Base-by-base conservation (phyloP, 176 grass and related monocot genomes). In the Musa acuminata region DNA sequence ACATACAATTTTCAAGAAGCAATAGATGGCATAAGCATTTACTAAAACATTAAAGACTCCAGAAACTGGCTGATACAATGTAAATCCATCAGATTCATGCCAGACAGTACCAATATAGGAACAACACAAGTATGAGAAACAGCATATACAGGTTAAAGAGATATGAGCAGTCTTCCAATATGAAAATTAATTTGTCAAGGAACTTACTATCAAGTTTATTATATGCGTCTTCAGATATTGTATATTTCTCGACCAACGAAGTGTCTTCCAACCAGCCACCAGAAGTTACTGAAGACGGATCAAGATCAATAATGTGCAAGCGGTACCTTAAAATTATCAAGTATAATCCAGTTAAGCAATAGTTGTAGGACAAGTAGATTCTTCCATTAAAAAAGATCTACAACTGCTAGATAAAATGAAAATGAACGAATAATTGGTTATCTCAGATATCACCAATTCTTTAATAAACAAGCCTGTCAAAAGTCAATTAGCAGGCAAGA, bases 241-340 rank as follows among this genome's bases (percentile, higher is more conserved):
- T 89, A 55, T 93, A 98, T 80, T 98, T 98, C 8, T 98, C 88
- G 5, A 98, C 90, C 62, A 98, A 90, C 57, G 94, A 98, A n/a
- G 84, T 93, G 80, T 98, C 90, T 60, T 98, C 90, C 84, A 98
- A 84, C 94, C 94, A 98, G 13, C 94, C 94, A 26, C 94, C 90
- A 11, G 94, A 93, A 67, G 90, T 87, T 25, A 98, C 75, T 9
- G 94, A 98, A 1, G 86, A 87, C 23, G 94, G 90, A 64, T 98
- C 94, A 69, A 93, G 87, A 84, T 98, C 94, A 26, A 98, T 62
- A 55, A 98, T 86, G 70, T 91, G 94, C 84, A 98, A 68, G 16
- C 86, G 77, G 80, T 89, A 90, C 91, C 91, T 93, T 75, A 1
- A 83, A 23, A 81, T 69, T 65, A 70, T 12, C 75, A 77, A 3